phyloP scores from a whole-genome alignment of 441 rosid species.

The Flueggea neowawraea region DNA sequence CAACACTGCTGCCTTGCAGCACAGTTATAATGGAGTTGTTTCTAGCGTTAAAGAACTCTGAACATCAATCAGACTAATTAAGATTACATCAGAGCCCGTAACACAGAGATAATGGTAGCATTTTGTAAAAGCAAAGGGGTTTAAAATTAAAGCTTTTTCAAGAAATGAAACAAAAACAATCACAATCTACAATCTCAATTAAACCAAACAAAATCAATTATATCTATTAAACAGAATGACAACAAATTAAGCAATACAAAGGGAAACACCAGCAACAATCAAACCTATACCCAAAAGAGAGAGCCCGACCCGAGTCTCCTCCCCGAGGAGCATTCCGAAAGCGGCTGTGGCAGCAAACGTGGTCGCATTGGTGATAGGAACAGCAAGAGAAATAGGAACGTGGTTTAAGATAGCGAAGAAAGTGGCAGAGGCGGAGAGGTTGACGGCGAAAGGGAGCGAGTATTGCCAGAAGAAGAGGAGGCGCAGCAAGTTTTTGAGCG shows the following conservation, averaged over 20 bases:
- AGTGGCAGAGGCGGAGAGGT: constrained; percentile 89
- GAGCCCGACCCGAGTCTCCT: constrained; percentile 52
- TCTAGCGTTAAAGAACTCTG: no score
- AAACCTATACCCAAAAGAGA: constrained; percentile 62
- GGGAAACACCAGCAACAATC: constrained; percentile 77
- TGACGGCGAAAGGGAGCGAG: constrained; percentile 74
- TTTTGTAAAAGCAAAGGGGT: no score
- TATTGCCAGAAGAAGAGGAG: constrained; percentile 89
- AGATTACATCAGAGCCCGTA: no score
- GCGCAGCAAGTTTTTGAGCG: constrained; percentile 44
- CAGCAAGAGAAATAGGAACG: constrained; percentile 78
- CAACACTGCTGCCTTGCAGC: no score
- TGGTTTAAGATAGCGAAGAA: constrained; percentile 72
- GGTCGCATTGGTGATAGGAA: constrained; percentile 88
- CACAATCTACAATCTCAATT: no score
- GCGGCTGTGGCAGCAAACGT: constrained; percentile 90
- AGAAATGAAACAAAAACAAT: no score
- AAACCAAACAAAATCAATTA: no score
- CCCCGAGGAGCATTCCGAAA: constrained; percentile 67
- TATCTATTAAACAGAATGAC: no score
- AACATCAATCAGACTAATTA: no score
- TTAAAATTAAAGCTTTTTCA: no score
- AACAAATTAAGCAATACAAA: constrained; percentile 37
- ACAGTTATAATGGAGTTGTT: no score
- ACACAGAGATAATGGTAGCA: no score